Evolutionary conservation across 179 eudicot genomes (phyloP).

Genomic region (Beta lomatogona): DNA sequence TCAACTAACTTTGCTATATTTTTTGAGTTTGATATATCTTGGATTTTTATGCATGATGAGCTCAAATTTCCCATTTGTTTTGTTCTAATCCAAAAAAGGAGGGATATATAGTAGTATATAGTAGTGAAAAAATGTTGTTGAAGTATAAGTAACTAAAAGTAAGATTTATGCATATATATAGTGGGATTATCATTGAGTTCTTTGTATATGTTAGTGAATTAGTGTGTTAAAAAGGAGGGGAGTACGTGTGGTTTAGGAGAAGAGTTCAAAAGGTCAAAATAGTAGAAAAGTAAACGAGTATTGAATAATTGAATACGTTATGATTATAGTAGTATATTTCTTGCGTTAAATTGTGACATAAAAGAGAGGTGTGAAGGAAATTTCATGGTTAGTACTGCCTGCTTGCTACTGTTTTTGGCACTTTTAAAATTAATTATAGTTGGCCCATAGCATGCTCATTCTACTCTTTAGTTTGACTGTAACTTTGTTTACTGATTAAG

Average conservation of each 20-base stretch:
- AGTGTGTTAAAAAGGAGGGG: neutral
- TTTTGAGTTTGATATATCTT: neutral
- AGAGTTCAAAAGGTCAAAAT: neutral
- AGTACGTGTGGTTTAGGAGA: constrained; percentile 3
- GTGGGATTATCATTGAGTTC: neutral
- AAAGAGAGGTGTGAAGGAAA: neutral
- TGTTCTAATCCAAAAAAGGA: too few species aligned
- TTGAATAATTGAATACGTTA: neutral
- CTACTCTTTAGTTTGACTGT: neutral
- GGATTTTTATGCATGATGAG: constrained; percentile 3
- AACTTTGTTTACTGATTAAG: neutral
- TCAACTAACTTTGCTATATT: constrained; percentile 6
- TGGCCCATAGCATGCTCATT: neutral
- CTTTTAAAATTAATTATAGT: neutral
- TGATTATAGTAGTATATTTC: too few species aligned
- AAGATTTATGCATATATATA: neutral
- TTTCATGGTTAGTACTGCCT: neutral
- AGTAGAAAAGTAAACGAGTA: neutral
- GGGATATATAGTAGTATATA: too few species aligned
- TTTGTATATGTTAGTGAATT: neutral
- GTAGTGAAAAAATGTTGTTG: neutral
- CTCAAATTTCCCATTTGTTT: constrained; percentile 24
- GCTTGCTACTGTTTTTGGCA: too few species aligned
- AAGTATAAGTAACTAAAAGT: neutral
- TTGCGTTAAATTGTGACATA: neutral